Percentiles rank a stretch among this genome's conserved stretches.
Evolutionary conservation across 805 yeast genomes (phyloP).

Genomic region (Zygotorulaspora florentina): DNA sequence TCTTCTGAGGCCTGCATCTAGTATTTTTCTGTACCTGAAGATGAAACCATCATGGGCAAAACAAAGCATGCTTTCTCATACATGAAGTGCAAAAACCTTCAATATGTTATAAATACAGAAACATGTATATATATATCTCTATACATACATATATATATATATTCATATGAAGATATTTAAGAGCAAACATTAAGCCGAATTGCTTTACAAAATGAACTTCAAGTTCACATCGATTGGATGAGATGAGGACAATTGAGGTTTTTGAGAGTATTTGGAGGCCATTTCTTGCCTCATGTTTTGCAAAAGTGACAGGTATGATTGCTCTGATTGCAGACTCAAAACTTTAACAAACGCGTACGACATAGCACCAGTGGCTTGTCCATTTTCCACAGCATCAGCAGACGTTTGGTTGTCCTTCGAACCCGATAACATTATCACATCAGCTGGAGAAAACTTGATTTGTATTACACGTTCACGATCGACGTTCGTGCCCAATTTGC

Average conservation of each 20-base stretch:
- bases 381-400: slow-evolving; percentile 75
- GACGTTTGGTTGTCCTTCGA: slow-evolving; percentile 82
- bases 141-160: slow-evolving; percentile 1
- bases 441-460: slow-evolving; percentile 68
- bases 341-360: slow-evolving; percentile 72
- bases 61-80: background rate
- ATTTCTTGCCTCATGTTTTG: slow-evolving; percentile 66
- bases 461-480: slow-evolving; percentile 44
- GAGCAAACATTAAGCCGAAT: background rate
- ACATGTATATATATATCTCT: background rate
- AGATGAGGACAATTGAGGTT: slow-evolving; percentile 75
- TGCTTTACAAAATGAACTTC: slow-evolving; percentile 36
- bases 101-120: background rate
- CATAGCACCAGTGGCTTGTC: slow-evolving; percentile 78
- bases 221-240: slow-evolving; percentile 72
- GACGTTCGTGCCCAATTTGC: slow-evolving; percentile 38
- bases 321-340: slow-evolving; percentile 55
- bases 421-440: slow-evolving; percentile 71
- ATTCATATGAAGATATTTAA: background rate
- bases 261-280: slow-evolving; percentile 65
- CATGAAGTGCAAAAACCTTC: background rate
- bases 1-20: background rate
- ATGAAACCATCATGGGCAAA: slow-evolving; percentile 3
- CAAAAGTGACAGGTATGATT: slow-evolving; percentile 62
- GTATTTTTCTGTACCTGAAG: slow-evolving; percentile 1